These are phyloP conservation scores for Thermomyces lanuginosus DNA, from an alignment of 2,329 filamentous ascomycete genomes.

Conservation along the genomic window DNA sequence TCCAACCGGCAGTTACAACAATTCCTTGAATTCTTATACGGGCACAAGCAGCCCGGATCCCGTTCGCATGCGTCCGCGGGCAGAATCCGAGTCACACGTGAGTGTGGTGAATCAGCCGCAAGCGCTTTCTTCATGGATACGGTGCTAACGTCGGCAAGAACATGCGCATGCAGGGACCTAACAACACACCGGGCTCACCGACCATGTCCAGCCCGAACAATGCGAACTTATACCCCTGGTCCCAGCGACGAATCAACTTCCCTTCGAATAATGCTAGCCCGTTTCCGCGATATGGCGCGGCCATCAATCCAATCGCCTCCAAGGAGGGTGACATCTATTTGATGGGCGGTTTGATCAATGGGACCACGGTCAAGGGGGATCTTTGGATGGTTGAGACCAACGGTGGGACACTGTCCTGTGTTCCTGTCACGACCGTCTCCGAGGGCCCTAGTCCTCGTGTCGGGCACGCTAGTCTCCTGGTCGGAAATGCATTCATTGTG, in stretches of 20 bases:
- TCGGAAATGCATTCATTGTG: constrained; percentile 97
- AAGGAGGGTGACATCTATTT: constrained; percentile 96
- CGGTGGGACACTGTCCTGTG: constrained; percentile 66
- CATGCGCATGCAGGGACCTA: not conserved
- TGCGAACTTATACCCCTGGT: constrained; percentile 92
- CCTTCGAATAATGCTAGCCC: constrained; percentile 67
- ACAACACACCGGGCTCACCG: constrained; percentile 29
- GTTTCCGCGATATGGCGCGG: constrained; percentile 91
- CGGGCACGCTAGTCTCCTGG: constrained; percentile 80
- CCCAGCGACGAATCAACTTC: constrained; percentile 73
- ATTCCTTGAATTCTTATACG: constrained; percentile 51
- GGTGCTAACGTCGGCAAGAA: not conserved
- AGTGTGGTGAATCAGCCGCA: too few species aligned
- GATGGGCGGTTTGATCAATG: constrained; percentile 92
- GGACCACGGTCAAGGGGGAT: constrained; percentile 89
- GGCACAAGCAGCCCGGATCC: constrained; percentile 50
- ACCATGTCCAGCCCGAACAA: constrained; percentile 45
- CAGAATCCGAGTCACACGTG: constrained; percentile 40
- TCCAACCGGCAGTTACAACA: constrained; percentile 55
- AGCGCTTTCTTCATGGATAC: too few species aligned
- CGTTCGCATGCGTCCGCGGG: constrained; percentile 39
- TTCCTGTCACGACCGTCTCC: constrained; percentile 76
- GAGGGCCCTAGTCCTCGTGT: constrained; percentile 92
- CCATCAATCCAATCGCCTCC: constrained; percentile 79
- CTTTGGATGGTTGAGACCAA: constrained; percentile 94